Evolutionary conservation across 2,329 filamentous ascomycete genomes (phyloP).

Genomic region (Penicillium digitatum): DNA sequence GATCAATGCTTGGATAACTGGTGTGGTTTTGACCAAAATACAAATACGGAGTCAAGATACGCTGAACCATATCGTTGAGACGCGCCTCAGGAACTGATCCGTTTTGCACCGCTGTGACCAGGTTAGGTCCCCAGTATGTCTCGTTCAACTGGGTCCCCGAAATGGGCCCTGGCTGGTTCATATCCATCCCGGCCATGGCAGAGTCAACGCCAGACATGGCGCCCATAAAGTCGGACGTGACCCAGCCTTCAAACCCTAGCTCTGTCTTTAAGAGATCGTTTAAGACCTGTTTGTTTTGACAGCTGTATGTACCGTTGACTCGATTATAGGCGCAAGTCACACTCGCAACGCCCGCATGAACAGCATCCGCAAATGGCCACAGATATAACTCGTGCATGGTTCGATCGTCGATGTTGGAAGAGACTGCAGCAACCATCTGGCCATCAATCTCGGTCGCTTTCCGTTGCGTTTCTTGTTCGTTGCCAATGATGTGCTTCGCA

Average conservation of each 20-base stretch:
- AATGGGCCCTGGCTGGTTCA: slow-evolving; percentile 20
- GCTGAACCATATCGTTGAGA: slow-evolving; percentile 47
- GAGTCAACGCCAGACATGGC: slow-evolving; percentile 44
- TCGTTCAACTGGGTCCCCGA: not conserved
- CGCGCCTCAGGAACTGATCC: slow-evolving; percentile 40
- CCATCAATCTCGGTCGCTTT: slow-evolving; percentile 14
- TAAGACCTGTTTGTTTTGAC: slow-evolving; percentile 29
- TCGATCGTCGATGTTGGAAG: slow-evolving; percentile 3
- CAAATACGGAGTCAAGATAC: slow-evolving; percentile 48
- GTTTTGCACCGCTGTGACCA: slow-evolving; percentile 30
- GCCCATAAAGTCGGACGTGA: slow-evolving; percentile 45
- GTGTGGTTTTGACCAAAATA: slow-evolving; percentile 40
- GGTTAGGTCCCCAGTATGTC: slow-evolving; percentile 11
- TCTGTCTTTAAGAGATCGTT: slow-evolving; percentile 49
- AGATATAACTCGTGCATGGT: slow-evolving; percentile 8
- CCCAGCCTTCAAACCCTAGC: slow-evolving; percentile 48
- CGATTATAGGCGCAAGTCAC: slow-evolving; percentile 31
- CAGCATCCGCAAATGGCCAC: slow-evolving; percentile 6
- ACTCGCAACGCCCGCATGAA: slow-evolving; percentile 21
- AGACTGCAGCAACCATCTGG: not conserved
- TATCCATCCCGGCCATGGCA: slow-evolving; percentile 47
- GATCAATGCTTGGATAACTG: slow-evolving; percentile 31
- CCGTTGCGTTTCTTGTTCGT: slow-evolving; percentile 36
- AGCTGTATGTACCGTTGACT: slow-evolving; percentile 47
- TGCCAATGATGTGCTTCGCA: slow-evolving; percentile 17